Conservation (phyloP, 257 asterid species). For the Mentha longifolia region DNA sequence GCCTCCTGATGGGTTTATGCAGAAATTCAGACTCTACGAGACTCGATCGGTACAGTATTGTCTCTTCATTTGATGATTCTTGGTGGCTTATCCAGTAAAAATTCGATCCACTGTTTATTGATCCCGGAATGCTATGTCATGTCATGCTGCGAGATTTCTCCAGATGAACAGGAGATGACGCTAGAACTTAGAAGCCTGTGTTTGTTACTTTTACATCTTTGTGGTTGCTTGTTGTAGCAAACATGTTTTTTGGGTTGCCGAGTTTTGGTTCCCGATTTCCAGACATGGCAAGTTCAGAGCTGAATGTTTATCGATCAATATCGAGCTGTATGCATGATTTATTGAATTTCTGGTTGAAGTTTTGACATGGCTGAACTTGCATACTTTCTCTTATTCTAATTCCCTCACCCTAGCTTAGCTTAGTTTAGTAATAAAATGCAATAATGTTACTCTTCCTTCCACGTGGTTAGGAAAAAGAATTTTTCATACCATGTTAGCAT, state of each 20-base stretch:
- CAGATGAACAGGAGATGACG: constrained; percentile 15
- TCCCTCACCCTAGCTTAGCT: constrained; percentile 29
- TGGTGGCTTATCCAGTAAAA: constrained; percentile 17
- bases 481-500: background rate
- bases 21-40: constrained; percentile 91
- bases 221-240: constrained; percentile 26
- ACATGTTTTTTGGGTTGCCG: constrained; percentile 20
- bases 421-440: constrained; percentile 26
- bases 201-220: constrained; percentile 15
- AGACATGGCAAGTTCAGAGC: constrained; percentile 26
- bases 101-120: constrained; percentile 23
- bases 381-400: constrained; percentile 20
- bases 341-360: constrained; percentile 5
- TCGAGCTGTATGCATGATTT: constrained; percentile 12
- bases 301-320: constrained; percentile 8
- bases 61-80: constrained; percentile 27
- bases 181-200: constrained; percentile 22
- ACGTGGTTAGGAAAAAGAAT: constrained; percentile 22
- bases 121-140: constrained; percentile 18
- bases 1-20: constrained; percentile 65
- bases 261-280: constrained; percentile 22
- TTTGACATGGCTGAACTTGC: constrained; percentile 19
- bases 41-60: constrained; percentile 73
- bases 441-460: constrained; percentile 20
- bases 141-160: constrained; percentile 25